Evolutionary conservation across 441 rosid genomes (phyloP).

Genomic region (Gossypium lobatum): DNA sequence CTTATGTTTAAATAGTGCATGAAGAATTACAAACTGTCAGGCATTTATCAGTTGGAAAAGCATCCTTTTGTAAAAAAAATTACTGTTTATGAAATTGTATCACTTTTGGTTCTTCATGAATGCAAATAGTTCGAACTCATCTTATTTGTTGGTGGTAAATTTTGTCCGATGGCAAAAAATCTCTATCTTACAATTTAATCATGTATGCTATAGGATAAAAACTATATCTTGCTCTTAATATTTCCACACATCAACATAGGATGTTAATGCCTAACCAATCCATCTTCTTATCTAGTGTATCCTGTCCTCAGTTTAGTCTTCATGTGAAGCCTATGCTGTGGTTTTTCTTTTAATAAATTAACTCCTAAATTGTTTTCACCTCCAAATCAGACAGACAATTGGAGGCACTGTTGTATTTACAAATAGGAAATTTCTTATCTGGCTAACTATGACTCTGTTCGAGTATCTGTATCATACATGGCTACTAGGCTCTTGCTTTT

Average conservation of each 20-base stretch:
- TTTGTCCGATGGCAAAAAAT: background rate
- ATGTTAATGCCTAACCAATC: background rate
- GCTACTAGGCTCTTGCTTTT: background rate
- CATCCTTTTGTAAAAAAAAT: background rate
- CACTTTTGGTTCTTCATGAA: background rate
- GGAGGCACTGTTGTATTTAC: background rate
- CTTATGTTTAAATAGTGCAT: background rate
- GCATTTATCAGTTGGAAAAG: background rate
- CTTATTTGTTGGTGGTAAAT: background rate
- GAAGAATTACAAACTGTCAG: background rate
- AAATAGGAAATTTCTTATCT: background rate
- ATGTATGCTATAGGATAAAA: background rate
- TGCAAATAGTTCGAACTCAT: background rate
- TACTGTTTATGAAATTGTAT: background rate
- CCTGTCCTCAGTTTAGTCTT: background rate
- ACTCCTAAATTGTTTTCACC: background rate
- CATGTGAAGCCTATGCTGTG: background rate
- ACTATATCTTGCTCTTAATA: background rate
- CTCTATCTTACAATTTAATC: background rate
- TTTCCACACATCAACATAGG: background rate
- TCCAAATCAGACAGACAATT: background rate
- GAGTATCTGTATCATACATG: background rate
- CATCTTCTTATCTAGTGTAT: background rate
- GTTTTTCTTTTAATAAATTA: background rate
- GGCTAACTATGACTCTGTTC: background rate